A percentile compares a stretch with the other conserved stretches of the same genome.
phyloP scores from a whole-genome alignment of 306 rosid genomes.

The Notholithocarpus densiflorus region DNA sequence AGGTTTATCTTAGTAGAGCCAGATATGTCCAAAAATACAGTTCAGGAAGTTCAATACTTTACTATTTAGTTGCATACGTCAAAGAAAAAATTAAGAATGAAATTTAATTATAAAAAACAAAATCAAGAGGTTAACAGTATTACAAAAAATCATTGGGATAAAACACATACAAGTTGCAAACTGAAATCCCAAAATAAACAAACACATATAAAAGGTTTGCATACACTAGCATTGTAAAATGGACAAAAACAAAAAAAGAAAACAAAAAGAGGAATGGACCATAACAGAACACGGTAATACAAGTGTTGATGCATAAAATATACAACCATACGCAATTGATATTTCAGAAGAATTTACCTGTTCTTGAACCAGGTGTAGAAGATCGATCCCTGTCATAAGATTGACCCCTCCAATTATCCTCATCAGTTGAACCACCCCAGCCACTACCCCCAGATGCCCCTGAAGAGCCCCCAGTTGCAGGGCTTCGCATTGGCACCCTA shows the following conservation, averaged over 20 bases:
- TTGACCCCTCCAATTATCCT: constrained; percentile 84
- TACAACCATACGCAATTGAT: neutral
- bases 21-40: too few relatives aligned
- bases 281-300: neutral
- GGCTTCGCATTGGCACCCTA: constrained; percentile 98
- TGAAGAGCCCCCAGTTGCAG: constrained; percentile 91
- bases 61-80: too few relatives aligned
- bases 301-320: neutral
- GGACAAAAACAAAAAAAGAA: neutral
- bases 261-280: neutral
- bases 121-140: too few relatives aligned
- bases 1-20: too few relatives aligned
- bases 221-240: neutral
- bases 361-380: constrained; percentile 82
- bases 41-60: too few relatives aligned
- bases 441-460: constrained; percentile 77
- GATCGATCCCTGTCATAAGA: constrained; percentile 79
- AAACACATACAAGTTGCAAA: neutral
- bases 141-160: neutral
- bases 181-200: too few relatives aligned
- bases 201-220: too few relatives aligned
- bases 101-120: too few relatives aligned
- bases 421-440: constrained; percentile 77
- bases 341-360: constrained; percentile 47
- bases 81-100: too few relatives aligned